Conservation (phyloP, 176 grass and related monocot species). For the Luzula sylvatica region DNA sequence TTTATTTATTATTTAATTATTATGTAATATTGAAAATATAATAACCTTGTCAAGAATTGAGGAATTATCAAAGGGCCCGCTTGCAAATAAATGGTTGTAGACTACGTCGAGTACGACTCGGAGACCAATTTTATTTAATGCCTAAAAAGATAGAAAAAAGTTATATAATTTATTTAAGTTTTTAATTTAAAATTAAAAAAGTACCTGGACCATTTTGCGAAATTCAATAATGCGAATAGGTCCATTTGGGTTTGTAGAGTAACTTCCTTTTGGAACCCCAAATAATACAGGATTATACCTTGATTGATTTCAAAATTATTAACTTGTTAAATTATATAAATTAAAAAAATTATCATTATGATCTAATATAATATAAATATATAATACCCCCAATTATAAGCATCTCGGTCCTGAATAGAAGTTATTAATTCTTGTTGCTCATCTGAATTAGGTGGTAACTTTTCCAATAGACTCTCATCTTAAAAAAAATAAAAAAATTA, state of each 20-base stretch:
- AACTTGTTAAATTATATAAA: background rate
- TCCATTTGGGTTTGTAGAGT: constrained; percentile 73
- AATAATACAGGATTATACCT: constrained; percentile 87
- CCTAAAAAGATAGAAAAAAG: constrained; percentile 39
- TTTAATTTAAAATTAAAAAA: constrained; percentile 14
- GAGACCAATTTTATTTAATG: constrained; percentile 61
- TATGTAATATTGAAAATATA: constrained; percentile 1
- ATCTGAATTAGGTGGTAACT: constrained; percentile 67
- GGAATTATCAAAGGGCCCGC: constrained; percentile 44
- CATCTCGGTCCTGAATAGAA: constrained; percentile 69
- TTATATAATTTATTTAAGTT: constrained; percentile 14
- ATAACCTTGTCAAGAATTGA: constrained; percentile 91
- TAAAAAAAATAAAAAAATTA: background rate
- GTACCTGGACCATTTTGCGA: constrained; percentile 78
- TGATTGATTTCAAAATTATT: constrained; percentile 34
- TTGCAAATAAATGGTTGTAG: constrained; percentile 84
- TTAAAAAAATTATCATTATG: constrained; percentile 10
- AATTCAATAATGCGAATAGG: constrained; percentile 75
- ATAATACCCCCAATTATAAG: constrained; percentile 89
- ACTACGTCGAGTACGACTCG: constrained; percentile 83
- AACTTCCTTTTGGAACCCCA: constrained; percentile 96
- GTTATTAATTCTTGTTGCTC: constrained; percentile 60
- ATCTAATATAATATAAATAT: background rate
- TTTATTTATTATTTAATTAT: background rate
- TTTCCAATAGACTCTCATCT: constrained; percentile 74